Conservation (phyloP, 306 rosid genomes). For the Alnus rubra region DNA sequence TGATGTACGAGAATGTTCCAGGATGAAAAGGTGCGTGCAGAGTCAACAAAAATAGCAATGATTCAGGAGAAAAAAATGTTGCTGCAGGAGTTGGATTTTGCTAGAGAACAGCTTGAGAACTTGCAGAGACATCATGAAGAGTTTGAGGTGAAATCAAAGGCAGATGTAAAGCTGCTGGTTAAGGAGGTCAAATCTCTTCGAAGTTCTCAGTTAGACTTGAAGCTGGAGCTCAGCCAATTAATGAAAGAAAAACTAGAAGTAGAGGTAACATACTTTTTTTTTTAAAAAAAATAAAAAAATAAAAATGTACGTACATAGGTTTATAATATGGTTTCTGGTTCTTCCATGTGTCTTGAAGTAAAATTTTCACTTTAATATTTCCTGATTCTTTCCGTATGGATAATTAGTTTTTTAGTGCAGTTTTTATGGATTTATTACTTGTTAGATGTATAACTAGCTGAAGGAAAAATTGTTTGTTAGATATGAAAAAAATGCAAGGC, state of each 20-base stretch:
- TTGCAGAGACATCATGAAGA: conserved; percentile 71
- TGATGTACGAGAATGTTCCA: conserved; percentile 39
- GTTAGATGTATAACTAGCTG: background rate
- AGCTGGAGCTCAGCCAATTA: conserved; percentile 69
- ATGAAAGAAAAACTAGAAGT: conserved; percentile 74
- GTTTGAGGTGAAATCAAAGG: conserved; percentile 78
- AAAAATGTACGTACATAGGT: too few relatives aligned
- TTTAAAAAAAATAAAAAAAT: too few relatives aligned
- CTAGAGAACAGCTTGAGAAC: conserved; percentile 62
- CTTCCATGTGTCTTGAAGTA: background rate
- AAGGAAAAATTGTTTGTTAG: background rate
- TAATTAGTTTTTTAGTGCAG: background rate
- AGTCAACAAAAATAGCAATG: conserved; percentile 58
- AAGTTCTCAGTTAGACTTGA: conserved; percentile 72
- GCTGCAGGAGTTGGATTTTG: conserved; percentile 67
- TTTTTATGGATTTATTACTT: background rate
- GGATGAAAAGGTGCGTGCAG: conserved; percentile 71
- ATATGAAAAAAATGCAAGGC: background rate
- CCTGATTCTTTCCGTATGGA: background rate
- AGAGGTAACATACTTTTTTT: conserved; percentile 53
- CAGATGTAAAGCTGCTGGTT: conserved; percentile 72
- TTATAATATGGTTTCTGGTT: background rate
- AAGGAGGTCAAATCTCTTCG: conserved; percentile 90
- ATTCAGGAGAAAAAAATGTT: conserved; percentile 69
- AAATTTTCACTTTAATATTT: background rate